phyloP scores from a whole-genome alignment of 2,329 filamentous ascomycete species.

The Fusarium buharicum region DNA sequence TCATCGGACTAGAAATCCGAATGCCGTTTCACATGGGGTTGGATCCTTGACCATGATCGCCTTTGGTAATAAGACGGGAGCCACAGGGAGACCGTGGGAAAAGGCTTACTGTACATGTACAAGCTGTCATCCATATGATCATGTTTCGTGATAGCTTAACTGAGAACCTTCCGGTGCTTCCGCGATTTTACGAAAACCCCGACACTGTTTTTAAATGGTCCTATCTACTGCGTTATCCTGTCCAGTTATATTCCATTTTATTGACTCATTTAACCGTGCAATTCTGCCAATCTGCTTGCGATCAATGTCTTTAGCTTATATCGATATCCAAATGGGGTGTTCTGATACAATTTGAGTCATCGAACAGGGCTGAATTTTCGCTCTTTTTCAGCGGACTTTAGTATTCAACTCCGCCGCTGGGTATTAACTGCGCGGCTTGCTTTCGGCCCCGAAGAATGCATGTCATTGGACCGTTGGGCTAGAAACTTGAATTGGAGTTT shows the following conservation, averaged over 20 bases:
- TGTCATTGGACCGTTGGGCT: slow-evolving; percentile 26
- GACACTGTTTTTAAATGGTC: background rate
- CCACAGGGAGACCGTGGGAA: slow-evolving; percentile 1
- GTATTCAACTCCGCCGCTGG: slow-evolving; percentile 25
- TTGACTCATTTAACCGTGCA: no score
- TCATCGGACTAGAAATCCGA: no score
- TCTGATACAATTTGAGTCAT: background rate
- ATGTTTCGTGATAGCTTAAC: slow-evolving; percentile 10
- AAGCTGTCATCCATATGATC: background rate
- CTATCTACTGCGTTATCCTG: no score
- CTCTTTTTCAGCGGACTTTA: slow-evolving; percentile 26
- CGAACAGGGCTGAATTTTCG: slow-evolving; percentile 3
- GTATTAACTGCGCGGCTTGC: slow-evolving; percentile 16
- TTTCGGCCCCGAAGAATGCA: slow-evolving; percentile 18
- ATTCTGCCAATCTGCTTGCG: no score
- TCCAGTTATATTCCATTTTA: no score
- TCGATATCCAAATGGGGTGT: background rate
- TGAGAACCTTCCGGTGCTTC: slow-evolving; percentile 31
- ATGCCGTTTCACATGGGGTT: no score
- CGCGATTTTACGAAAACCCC: slow-evolving; percentile 15
- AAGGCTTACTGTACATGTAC: background rate
- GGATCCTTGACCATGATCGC: no score
- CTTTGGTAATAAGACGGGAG: background rate
- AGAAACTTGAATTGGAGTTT: slow-evolving; percentile 23
- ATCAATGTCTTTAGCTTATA: background rate